Base-by-base conservation (phyloP, 805 yeast species). In the Monosporozyma siamensis region DNA sequence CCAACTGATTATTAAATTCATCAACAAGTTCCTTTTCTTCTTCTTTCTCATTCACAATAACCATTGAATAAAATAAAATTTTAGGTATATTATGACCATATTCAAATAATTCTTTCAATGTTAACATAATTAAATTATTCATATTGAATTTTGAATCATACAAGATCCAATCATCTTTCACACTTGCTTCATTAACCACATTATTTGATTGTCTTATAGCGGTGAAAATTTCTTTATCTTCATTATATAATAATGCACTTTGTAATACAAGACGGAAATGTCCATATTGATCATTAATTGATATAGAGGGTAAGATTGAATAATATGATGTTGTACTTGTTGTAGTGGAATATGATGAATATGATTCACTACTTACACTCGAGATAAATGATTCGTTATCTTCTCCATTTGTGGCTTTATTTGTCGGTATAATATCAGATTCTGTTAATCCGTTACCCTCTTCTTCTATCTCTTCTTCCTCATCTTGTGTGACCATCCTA, bases 161-260 rank as follows among this genome's bases (percentile, higher is more conserved):
- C 3, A 67, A 48, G 12, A 67, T 50, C 72, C 72, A 68, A 42
- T 68, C 71, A 43, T 67, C 70, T 12, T 57, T 56, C 30, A 62
- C 52, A 45, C 56, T 52, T 4, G 65, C 64, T 7, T 46, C 51
- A 17, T 52, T 48, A 1, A 58, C 56, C 27, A 52, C 47, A 40
- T 55, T 59, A 39, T 59, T 59, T 5, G 61, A 56, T 42, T 62
- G 65, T 43, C 65, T 54, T 2, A 62, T 58, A 1, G 64, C 65
- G 2, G 66, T 62, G 27, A 45, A 50, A 15, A 56, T 46, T 36
- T 55, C 57, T n/a, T 49, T 49, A 2, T 56, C 48, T 6, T 56
- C 51, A 40, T 57, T 50, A 6, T 52, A 46, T n/a, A 61, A 46
- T 23, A 63, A 40, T n/a, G 53, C 54, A 10, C 58, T 54, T 47